Evolutionary conservation across 371 early-diverging fungal genomes (phyloP).

Genomic region (Phascolomyces articulosus): DNA sequence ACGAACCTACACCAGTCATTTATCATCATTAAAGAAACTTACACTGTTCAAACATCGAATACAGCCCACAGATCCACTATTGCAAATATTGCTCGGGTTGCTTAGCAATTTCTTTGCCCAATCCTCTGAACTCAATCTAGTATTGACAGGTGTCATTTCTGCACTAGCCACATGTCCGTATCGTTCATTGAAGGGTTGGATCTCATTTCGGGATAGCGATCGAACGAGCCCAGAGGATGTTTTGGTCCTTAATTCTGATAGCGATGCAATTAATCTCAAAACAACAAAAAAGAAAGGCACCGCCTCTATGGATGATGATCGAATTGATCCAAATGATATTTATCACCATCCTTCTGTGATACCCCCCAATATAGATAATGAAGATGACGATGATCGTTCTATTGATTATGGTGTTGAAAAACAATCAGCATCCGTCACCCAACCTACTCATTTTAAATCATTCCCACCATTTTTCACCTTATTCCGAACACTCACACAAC

Average conservation of each 20-base stretch:
- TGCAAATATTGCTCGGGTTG: slow-evolving; percentile 60
- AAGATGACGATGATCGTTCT: slow-evolving; percentile 32
- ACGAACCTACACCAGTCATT: slow-evolving; percentile 5
- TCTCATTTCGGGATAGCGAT: slow-evolving; percentile 63
- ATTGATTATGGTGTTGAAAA: slow-evolving; percentile 33
- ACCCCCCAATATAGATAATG: slow-evolving; percentile 13
- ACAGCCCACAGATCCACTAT: slow-evolving; percentile 58
- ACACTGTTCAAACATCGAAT: slow-evolving; percentile 46
- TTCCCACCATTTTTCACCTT: slow-evolving; percentile 60
- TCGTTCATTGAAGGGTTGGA: slow-evolving; percentile 71
- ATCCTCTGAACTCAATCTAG: slow-evolving; percentile 82
- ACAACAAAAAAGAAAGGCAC: slow-evolving; percentile 7
- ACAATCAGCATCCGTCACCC: slow-evolving; percentile 22
- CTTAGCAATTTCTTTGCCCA: slow-evolving; percentile 78
- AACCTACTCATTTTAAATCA: slow-evolving; percentile 37
- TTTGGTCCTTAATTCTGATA: slow-evolving; percentile 24
- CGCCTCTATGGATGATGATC: slow-evolving; percentile 11
- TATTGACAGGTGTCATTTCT: slow-evolving; percentile 82
- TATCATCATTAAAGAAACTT: slow-evolving; percentile 16
- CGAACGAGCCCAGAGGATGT: slow-evolving; percentile 33
- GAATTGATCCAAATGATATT: slow-evolving; percentile 22
- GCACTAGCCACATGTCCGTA: slow-evolving; percentile 73
- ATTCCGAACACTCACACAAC: slow-evolving; percentile 57
- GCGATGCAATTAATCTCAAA: background rate
- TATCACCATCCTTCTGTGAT: slow-evolving; percentile 8